These are phyloP conservation scores for Claviceps fusiformis DNA, from an alignment of 2,329 filamentous ascomycete genomes.

Conservation along the genomic window DNA sequence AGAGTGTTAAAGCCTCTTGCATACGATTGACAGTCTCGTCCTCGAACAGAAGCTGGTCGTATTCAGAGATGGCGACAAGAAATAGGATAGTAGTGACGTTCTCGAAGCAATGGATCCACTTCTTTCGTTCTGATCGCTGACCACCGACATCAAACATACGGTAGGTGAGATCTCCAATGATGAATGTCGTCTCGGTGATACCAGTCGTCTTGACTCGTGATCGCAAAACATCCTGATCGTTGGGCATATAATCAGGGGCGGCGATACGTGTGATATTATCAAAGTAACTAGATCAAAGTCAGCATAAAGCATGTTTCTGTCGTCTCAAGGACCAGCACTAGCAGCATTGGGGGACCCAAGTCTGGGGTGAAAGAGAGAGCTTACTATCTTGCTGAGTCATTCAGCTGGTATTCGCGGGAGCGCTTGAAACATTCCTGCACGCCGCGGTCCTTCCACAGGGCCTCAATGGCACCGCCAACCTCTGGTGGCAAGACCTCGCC, in stretches of 20 bases:
- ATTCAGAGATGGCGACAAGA: conserved; percentile 92
- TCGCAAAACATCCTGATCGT: conserved; percentile 88
- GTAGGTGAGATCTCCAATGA: conserved; percentile 82
- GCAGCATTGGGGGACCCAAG: not conserved
- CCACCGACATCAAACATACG: conserved; percentile 95
- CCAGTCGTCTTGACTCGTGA: conserved; percentile 84
- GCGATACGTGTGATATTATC: conserved; percentile 88
- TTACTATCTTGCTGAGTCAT: conserved; percentile 92
- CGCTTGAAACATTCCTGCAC: conserved; percentile 93
- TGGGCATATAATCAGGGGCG: conserved; percentile 83
- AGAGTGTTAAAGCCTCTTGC: conserved; percentile 77
- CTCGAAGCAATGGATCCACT: conserved; percentile 97
- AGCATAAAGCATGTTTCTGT: conserved; percentile 11
- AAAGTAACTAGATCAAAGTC: conserved; percentile 60
- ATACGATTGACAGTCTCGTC: conserved; percentile 94
- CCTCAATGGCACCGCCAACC: conserved; percentile 84
- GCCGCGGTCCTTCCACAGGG: conserved; percentile 82
- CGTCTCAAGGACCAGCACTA: not conserved
- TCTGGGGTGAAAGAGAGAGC: not conserved
- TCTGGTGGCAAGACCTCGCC: conserved; percentile 88
- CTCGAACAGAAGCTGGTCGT: conserved; percentile 90
- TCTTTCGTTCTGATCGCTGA: conserved; percentile 85
- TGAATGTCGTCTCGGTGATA: conserved; percentile 90
- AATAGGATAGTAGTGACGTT: conserved; percentile 96
- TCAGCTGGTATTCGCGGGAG: conserved; percentile 89